These are phyloP conservation scores for Parietaria judaica DNA, from an alignment of 306 rosid species.

Conservation along the genomic window DNA sequence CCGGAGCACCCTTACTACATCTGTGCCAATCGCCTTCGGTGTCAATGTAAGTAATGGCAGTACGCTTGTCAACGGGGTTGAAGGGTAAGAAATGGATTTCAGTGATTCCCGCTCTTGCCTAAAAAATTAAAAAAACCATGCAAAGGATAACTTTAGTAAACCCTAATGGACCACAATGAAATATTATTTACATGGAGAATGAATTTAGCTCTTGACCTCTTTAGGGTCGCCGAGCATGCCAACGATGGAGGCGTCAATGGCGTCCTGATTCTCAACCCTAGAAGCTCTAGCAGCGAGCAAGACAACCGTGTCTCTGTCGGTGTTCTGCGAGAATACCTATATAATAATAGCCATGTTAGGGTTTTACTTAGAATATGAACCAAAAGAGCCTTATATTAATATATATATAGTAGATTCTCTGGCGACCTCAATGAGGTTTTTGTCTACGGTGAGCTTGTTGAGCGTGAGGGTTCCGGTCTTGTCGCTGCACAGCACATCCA, in stretches of 20 bases:
- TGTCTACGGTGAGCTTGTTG: slow-evolving; percentile 85
- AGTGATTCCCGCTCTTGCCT: slow-evolving; percentile 87
- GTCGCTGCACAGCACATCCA: slow-evolving; percentile 58
- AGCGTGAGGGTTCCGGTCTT: slow-evolving; percentile 96
- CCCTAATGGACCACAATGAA: neutral
- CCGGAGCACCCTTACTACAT: slow-evolving; percentile 94
- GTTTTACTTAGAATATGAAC: no score
- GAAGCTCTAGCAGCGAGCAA: slow-evolving; percentile 78
- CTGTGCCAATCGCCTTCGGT: slow-evolving; percentile 56
- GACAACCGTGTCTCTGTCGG: slow-evolving; percentile 47
- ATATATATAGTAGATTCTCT: no score
- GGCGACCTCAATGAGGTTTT: slow-evolving; percentile 58
- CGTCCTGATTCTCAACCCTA: slow-evolving; percentile 79
- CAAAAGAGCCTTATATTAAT: no score
- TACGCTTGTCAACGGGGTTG: slow-evolving; percentile 84
- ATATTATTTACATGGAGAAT: neutral
- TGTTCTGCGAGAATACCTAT: neutral
- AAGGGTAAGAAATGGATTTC: slow-evolving; percentile 92
- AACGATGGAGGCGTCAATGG: slow-evolving; percentile 83
- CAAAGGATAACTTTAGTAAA: neutral
- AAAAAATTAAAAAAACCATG: neutral
- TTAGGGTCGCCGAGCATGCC: slow-evolving; percentile 75
- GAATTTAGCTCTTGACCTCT: slow-evolving; percentile 42
- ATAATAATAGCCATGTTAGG: neutral
- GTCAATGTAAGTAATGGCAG: slow-evolving; percentile 77